Percentiles rank a stretch among this genome's conserved stretches.
phyloP scores from a whole-genome alignment of 129 eudicot species.

The Helichrysum umbraculigerum region DNA sequence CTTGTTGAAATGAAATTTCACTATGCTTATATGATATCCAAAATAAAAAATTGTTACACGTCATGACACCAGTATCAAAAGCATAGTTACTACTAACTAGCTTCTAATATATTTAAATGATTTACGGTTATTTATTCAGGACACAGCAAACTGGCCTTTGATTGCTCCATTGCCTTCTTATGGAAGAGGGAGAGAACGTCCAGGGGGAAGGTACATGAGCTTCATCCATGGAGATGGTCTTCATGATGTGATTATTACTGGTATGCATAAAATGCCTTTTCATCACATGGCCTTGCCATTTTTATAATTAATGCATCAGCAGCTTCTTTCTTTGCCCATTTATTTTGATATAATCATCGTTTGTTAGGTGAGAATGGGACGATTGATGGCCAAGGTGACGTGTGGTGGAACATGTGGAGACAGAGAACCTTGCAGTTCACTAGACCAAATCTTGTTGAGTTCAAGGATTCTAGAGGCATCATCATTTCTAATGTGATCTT shows the following conservation, averaged over 20 bases:
- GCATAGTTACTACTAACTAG: not conserved
- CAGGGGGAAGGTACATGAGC: constrained; percentile 91
- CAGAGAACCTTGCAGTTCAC: constrained; percentile 78
- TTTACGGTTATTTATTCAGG: constrained; percentile 41
- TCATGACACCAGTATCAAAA: not conserved
- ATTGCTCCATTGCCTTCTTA: constrained; percentile 91
- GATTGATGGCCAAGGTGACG: constrained; percentile 95
- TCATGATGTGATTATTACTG: constrained; percentile 89
- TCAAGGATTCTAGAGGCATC: constrained; percentile 74
- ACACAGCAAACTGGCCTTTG: constrained; percentile 76
- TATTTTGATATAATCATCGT: constrained; percentile 3
- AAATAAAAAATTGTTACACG: not conserved
- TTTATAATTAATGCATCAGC: not conserved
- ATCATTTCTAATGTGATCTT: constrained; percentile 82
- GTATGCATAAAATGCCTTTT: constrained; percentile 33
- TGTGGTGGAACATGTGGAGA: constrained; percentile 99
- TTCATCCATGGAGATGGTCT: constrained; percentile 93
- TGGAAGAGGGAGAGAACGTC: constrained; percentile 96
- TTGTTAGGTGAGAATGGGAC: constrained; percentile 86
- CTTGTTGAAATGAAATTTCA: constrained; percentile 2
- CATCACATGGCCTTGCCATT: constrained; percentile 2
- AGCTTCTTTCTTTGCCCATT: not conserved
- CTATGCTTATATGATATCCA: not conserved
- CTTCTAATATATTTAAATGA: not conserved
- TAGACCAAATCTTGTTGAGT: constrained; percentile 85